phyloP scores from a whole-genome alignment of 2,329 filamentous ascomycete species.

The Alternaria ventricosa region DNA sequence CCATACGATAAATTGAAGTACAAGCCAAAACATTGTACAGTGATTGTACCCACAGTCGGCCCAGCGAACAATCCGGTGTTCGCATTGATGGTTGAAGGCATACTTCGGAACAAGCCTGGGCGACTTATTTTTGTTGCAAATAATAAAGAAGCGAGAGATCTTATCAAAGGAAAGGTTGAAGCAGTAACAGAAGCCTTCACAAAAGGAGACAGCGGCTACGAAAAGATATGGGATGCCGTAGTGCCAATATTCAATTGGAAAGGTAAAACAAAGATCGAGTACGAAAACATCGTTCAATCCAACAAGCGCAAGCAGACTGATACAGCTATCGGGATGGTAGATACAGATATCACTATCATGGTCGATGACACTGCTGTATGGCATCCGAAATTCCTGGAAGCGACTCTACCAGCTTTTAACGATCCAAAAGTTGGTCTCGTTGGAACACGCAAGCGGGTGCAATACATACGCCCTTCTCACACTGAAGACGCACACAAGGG shows the following conservation, averaged over 20 bases:
- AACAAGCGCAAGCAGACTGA: slow-evolving; percentile 31
- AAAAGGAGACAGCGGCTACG: no score
- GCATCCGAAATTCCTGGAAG: slow-evolving; percentile 20
- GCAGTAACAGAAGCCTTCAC: no score
- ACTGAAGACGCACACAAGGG: neutral
- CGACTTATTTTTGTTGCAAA: slow-evolving; percentile 27
- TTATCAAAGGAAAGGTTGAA: no score
- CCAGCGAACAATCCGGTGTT: slow-evolving; percentile 10
- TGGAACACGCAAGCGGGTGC: slow-evolving; percentile 33
- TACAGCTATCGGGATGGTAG: slow-evolving; percentile 8
- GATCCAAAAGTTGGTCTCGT: slow-evolving; percentile 26
- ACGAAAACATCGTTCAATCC: neutral
- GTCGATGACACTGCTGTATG: slow-evolving; percentile 32
- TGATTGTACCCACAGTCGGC: slow-evolving; percentile 29
- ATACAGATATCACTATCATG: slow-evolving; percentile 18
- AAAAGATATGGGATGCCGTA: no score
- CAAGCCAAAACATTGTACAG: slow-evolving; percentile 18
- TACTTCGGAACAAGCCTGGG: slow-evolving; percentile 21
- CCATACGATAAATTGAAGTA: neutral
- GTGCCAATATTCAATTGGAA: no score
- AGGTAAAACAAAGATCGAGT: no score
- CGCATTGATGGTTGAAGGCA: slow-evolving; percentile 13
- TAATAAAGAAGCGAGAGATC: no score
- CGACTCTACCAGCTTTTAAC: slow-evolving; percentile 25
- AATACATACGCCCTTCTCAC: slow-evolving; percentile 6